phyloP scores from a whole-genome alignment of 495 filamentous ascomycete genomes.

The Trichoderma asperelloides region DNA sequence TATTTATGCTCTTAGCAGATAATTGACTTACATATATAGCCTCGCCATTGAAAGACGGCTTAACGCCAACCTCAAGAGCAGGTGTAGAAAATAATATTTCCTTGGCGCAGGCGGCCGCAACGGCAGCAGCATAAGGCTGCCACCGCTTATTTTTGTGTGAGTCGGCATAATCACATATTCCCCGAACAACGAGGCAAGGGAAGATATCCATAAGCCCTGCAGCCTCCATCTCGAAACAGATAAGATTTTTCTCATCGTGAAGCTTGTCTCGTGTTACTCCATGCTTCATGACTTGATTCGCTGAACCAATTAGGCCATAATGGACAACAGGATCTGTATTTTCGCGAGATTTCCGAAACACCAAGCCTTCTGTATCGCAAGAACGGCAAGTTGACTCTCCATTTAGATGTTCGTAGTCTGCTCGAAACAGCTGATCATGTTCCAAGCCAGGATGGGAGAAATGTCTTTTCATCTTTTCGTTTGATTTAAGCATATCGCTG shows the following conservation, averaged over 20 bases:
- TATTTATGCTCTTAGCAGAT: background rate
- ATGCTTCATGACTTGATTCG: background rate
- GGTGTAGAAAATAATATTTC: slow-evolving; percentile 10
- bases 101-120: slow-evolving; percentile 18
- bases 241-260: background rate
- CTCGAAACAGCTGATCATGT: background rate
- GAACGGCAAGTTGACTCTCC: background rate
- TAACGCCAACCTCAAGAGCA: background rate
- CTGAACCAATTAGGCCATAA: background rate
- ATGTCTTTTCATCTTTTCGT: background rate
- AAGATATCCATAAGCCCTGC: slow-evolving; percentile 20
- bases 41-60: background rate
- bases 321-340: background rate
- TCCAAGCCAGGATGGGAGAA: background rate
- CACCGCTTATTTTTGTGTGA: slow-evolving; percentile 28
- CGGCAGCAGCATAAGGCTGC: slow-evolving; percentile 18
- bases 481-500: background rate
- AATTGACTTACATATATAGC: background rate
- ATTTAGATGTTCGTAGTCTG: background rate
- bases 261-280: slow-evolving; percentile 9
- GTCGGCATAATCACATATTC: slow-evolving; percentile 36
- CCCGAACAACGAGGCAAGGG: slow-evolving; percentile 26
- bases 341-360: background rate
- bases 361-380: background rate
- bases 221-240: slow-evolving; percentile 23